Conservation (phyloP, 1,139 yeast species). For the Zygoascus hellenicus region DNA sequence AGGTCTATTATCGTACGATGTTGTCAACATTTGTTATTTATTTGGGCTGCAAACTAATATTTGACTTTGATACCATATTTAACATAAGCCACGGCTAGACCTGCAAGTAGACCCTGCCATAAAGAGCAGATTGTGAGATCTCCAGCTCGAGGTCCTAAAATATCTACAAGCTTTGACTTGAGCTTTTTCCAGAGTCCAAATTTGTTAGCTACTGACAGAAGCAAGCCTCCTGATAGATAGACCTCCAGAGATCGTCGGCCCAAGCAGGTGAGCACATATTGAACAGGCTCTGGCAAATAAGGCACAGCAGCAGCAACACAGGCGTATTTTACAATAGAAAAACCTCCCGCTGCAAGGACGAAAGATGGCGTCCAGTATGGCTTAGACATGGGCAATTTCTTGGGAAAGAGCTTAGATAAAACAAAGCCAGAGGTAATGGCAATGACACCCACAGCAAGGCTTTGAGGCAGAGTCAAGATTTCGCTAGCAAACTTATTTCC, state of each 20-base stretch:
- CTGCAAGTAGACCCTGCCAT: constrained; percentile 22
- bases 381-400: constrained; percentile 32
- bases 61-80: constrained; percentile 17
- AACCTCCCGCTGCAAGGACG: constrained; percentile 31
- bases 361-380: constrained; percentile 37
- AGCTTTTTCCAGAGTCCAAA: constrained; percentile 15
- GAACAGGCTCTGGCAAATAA: constrained; percentile 24
- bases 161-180: constrained; percentile 14
- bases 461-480: constrained; percentile 21
- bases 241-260: constrained; percentile 32
- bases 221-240: constrained; percentile 26
- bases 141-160: constrained; percentile 21
- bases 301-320: constrained; percentile 21
- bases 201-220: constrained; percentile 17
- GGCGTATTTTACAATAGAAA: constrained; percentile 29
- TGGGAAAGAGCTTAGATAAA: constrained; percentile 28
- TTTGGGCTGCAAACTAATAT: neutral
- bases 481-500: constrained; percentile 30
- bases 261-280: constrained; percentile 22
- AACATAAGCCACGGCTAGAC: constrained; percentile 21
- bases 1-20: no score
- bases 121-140: constrained; percentile 18
- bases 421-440: constrained; percentile 27
- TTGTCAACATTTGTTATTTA: no score
- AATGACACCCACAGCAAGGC: constrained; percentile 27